Evolutionary conservation across 1,284 basidiomycete genomes (phyloP).

Genomic region (Pulchroboletus neoregius): DNA sequence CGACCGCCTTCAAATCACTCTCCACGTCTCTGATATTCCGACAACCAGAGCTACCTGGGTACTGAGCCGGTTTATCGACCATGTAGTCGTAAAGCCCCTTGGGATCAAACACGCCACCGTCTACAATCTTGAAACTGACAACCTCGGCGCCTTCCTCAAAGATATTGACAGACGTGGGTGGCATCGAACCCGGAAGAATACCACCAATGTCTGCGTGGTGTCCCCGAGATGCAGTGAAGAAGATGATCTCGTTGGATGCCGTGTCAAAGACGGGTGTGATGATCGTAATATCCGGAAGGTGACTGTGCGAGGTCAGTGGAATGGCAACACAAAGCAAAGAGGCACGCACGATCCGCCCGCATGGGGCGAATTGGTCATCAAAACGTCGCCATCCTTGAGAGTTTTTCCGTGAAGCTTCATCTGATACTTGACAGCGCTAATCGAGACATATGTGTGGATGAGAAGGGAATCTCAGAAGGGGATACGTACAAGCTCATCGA

Average conservation of each 20-base stretch:
- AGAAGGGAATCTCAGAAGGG: not conserved
- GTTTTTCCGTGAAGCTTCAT: constrained; percentile 68
- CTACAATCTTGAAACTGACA: constrained; percentile 90
- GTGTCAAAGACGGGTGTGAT: constrained; percentile 85
- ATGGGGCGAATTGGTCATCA: constrained; percentile 87
- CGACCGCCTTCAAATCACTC: constrained; percentile 86
- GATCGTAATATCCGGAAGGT: constrained; percentile 84
- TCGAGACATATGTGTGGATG: not conserved
- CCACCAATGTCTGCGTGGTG: constrained; percentile 82
- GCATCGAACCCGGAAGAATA: constrained; percentile 89
- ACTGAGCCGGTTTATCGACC: constrained; percentile 82
- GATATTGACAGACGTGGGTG: constrained; percentile 84
- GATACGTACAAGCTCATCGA: constrained; percentile 78
- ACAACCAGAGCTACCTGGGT: constrained; percentile 80
- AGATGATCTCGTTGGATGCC: constrained; percentile 70
- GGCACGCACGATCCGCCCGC: constrained; percentile 77
- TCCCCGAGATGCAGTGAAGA: constrained; percentile 88
- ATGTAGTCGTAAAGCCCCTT: constrained; percentile 75
- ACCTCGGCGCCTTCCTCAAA: constrained; percentile 95
- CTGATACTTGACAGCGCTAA: constrained; percentile 85
- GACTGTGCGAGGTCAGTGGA: constrained; percentile 35
- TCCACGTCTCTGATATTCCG: constrained; percentile 86
- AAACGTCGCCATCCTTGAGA: constrained; percentile 82
- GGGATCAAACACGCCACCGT: constrained; percentile 75
- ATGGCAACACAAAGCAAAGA: not conserved